Evolutionary conservation across 257 asterid species (phyloP).

Genomic region (Fraxinus cuspidata): DNA sequence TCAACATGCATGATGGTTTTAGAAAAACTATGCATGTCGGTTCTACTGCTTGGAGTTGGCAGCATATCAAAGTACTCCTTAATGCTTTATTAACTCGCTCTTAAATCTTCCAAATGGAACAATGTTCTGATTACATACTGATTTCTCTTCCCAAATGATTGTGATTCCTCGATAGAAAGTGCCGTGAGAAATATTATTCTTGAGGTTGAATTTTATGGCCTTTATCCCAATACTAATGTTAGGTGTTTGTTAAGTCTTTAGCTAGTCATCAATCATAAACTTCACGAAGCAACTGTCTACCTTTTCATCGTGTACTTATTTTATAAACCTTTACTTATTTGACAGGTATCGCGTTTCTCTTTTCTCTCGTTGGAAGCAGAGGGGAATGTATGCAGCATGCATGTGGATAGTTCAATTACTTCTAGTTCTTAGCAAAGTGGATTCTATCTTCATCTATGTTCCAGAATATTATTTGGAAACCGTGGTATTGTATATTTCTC

Average conservation of each 20-base stretch:
- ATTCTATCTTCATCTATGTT: slow-evolving; percentile 62
- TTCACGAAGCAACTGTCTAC: slow-evolving; percentile 15
- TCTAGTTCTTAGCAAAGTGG: slow-evolving; percentile 83
- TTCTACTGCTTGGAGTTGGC: background rate
- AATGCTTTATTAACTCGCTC: slow-evolving; percentile 13
- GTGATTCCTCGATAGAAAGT: slow-evolving; percentile 7
- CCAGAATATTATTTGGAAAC: slow-evolving; percentile 96
- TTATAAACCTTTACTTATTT: slow-evolving; percentile 23
- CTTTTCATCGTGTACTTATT: slow-evolving; percentile 13
- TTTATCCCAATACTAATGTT: background rate
- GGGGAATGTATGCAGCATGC: slow-evolving; percentile 93
- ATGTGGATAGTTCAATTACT: slow-evolving; percentile 94
- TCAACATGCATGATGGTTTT: slow-evolving; percentile 4
- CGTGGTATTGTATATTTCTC: slow-evolving; percentile 55
- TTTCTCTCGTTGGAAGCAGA: slow-evolving; percentile 90
- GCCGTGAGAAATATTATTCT: background rate
- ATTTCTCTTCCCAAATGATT: slow-evolving; percentile 4
- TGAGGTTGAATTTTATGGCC: background rate
- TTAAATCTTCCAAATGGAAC: slow-evolving; percentile 2
- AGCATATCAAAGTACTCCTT: background rate
- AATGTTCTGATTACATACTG: background rate
- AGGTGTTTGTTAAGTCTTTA: slow-evolving; percentile 1
- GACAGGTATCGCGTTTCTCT: slow-evolving; percentile 88
- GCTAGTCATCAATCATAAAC: slow-evolving; percentile 4
- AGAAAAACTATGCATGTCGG: slow-evolving; percentile 10